These are phyloP conservation scores for sunflower (Helianthus annuus) DNA, from an alignment of 129 eudicot species.

Conservation along the genomic window DNA sequence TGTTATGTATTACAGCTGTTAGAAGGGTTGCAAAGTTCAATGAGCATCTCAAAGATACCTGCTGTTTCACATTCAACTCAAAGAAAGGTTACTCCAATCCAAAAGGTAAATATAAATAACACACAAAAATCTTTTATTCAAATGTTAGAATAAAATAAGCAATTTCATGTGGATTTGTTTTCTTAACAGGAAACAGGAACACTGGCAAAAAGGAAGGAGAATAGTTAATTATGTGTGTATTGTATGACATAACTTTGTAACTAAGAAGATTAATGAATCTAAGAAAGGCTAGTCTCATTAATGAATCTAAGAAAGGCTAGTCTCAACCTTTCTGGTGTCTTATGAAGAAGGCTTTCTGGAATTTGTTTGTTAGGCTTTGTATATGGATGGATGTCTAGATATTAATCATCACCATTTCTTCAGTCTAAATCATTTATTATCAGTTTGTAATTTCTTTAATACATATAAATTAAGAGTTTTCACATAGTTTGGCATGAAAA, in stretches of 20 bases:
- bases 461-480: too few relatives aligned
- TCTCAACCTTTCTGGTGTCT: conserved; percentile 25
- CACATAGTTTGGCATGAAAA: too few relatives aligned
- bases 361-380: conserved; percentile 15
- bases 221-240: not conserved
- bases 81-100: conserved; percentile 45
- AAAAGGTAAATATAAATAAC: conserved; percentile 46
- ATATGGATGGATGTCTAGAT: conserved; percentile 10
- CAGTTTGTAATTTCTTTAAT: not conserved
- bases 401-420: conserved; percentile 6
- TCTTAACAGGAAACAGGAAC: conserved; percentile 16
- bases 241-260: not conserved
- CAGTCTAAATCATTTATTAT: not conserved
- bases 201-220: not conserved
- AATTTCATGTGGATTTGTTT: conserved; percentile 1
- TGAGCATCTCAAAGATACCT: conserved; percentile 62
- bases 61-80: conserved; percentile 58
- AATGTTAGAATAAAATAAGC: not conserved
- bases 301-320: conserved; percentile 30
- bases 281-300: not conserved
- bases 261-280: not conserved
- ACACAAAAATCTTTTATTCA: not conserved
- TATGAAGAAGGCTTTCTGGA: conserved; percentile 16
- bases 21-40: conserved; percentile 90
- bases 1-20: conserved; percentile 47